Conservation (phyloP, 345 rosid genomes). For the Sisymbrium altissimum region DNA sequence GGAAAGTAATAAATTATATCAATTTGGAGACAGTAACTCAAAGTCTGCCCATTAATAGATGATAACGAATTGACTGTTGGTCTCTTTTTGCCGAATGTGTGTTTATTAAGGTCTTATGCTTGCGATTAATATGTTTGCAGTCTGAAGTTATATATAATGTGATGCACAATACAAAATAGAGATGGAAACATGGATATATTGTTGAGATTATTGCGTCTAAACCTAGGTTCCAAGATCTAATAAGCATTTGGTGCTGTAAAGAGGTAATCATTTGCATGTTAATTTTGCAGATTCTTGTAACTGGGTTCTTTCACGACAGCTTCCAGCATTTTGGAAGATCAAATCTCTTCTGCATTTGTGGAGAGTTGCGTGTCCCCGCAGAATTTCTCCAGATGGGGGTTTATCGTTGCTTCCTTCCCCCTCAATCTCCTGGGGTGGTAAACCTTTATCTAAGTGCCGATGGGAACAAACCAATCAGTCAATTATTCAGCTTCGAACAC, state of each 20-base stretch:
- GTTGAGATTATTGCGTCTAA: neutral
- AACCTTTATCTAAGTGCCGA: conserved; percentile 72
- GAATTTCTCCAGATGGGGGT: conserved; percentile 76
- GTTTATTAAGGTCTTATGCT: neutral
- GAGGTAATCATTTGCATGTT: conserved; percentile 1
- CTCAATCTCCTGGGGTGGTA: conserved; percentile 68
- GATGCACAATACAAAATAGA: neutral
- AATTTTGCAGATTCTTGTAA: conserved; percentile 56
- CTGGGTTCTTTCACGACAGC: conserved; percentile 71
- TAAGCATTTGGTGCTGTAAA: neutral
- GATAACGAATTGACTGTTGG: neutral
- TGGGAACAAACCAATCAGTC: conserved; percentile 79
- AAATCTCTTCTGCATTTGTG: conserved; percentile 69
- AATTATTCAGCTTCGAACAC: conserved; percentile 70
- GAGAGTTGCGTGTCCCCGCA: conserved; percentile 54
- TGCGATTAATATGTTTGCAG: neutral
- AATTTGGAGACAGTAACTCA: neutral
- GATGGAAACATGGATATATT: neutral
- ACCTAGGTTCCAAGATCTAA: neutral
- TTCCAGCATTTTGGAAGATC: conserved; percentile 55
- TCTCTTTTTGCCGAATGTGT: neutral
- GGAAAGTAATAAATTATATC: neutral
- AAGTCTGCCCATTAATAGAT: neutral
- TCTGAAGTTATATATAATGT: neutral
- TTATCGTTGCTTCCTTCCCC: conserved; percentile 70